These are phyloP conservation scores for Trichoderma erinaceum DNA, from an alignment of 495 filamentous ascomycete genomes.

Conservation along the genomic window DNA sequence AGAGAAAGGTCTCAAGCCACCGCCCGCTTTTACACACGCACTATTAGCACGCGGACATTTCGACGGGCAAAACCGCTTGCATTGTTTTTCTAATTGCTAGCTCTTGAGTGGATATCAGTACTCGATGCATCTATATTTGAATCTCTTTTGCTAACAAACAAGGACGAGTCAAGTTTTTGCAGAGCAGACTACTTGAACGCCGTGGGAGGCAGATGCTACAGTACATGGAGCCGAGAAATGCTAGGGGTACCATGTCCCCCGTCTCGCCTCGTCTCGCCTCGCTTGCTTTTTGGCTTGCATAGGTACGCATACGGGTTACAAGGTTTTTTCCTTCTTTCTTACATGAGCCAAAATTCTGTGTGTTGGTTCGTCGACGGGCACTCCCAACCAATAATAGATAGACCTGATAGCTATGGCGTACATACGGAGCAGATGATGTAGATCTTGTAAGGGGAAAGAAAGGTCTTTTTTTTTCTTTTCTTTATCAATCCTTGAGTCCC, in stretches of 20 bases:
- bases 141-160: neutral
- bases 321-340: slow-evolving; percentile 1
- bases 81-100: neutral
- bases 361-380: slow-evolving; percentile 1
- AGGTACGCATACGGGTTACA: neutral
- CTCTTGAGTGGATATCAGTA: neutral
- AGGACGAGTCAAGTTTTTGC: neutral
- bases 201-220: neutral
- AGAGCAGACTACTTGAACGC: neutral
- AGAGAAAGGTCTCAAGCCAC: neutral
- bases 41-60: neutral
- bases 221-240: neutral
- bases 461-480: neutral
- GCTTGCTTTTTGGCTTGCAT: neutral
- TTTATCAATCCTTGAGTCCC: neutral
- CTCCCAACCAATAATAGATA: neutral
- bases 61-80: neutral
- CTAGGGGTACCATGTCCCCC: neutral
- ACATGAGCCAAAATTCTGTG: neutral
- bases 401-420: neutral
- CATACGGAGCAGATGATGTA: neutral
- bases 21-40: slow-evolving; percentile 5
- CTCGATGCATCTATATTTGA: neutral
- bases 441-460: neutral
- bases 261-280: neutral